phyloP scores from a whole-genome alignment of 257 asterid genomes.

The Solanum dulcamara region DNA sequence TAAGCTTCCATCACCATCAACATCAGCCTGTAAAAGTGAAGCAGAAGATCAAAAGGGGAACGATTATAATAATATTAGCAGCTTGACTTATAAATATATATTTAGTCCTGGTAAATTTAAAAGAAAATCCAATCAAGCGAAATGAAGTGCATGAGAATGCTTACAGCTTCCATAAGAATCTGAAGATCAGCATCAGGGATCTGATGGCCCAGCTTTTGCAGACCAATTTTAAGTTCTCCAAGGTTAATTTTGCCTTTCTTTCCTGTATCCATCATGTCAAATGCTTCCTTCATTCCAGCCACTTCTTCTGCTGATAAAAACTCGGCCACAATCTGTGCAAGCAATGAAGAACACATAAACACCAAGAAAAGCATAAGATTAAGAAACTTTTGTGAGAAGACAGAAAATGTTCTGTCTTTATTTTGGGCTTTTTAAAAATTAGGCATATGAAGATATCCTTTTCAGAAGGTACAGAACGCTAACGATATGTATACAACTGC shows the following conservation, averaged over 20 bases:
- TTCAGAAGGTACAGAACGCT: neutral
- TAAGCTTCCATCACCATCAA: constrained; percentile 43
- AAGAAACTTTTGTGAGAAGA: neutral
- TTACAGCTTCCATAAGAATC: constrained; percentile 69
- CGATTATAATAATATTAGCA: neutral
- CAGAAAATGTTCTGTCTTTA: neutral
- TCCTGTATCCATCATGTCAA: constrained; percentile 49
- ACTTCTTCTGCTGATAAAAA: constrained; percentile 66
- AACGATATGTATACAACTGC: neutral
- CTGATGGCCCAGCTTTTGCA: constrained; percentile 55
- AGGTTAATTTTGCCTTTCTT: constrained; percentile 40
- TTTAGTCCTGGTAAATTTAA: neutral
- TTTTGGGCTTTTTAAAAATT: neutral
- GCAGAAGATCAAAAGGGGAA: neutral
- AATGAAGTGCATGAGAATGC: constrained; percentile 2
- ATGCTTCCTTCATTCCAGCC: constrained; percentile 62
- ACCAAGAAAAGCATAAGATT: neutral
- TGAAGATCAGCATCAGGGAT: constrained; percentile 57
- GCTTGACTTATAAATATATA: neutral
- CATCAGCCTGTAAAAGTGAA: constrained; percentile 33
- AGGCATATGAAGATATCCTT: neutral
- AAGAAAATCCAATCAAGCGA: neutral
- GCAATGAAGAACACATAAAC: neutral
- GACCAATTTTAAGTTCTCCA: constrained; percentile 44
- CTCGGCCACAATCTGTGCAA: constrained; percentile 52